A percentile compares a stretch with the other conserved stretches of the same genome.
phyloP scores from a whole-genome alignment of 257 asterid species.

The Thymus mandschuricus region DNA sequence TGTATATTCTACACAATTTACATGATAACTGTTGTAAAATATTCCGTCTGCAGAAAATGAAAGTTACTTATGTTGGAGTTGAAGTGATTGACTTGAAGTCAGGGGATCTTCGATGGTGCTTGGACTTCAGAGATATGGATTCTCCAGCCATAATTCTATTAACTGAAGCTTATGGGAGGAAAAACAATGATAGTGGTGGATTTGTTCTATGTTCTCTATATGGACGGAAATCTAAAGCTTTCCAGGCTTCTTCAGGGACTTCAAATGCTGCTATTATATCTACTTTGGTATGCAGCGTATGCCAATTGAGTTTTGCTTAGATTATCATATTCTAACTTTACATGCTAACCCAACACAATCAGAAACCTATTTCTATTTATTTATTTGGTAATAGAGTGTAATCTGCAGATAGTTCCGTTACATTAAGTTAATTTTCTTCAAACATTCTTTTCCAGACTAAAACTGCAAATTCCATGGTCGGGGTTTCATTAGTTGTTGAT shows the following conservation, averaged over 20 bases:
- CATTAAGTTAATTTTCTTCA: slow-evolving; percentile 24
- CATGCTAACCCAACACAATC: slow-evolving; percentile 10
- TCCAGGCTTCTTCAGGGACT: slow-evolving; percentile 96
- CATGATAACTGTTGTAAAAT: slow-evolving; percentile 21
- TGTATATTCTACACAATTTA: slow-evolving; percentile 13
- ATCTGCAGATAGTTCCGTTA: slow-evolving; percentile 22
- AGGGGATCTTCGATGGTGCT: slow-evolving; percentile 97
- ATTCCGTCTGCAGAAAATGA: slow-evolving; percentile 72
- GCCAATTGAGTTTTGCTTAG: slow-evolving; percentile 24
- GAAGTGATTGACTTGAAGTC: slow-evolving; percentile 84
- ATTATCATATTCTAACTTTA: slow-evolving; percentile 23
- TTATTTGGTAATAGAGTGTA: slow-evolving; percentile 11
- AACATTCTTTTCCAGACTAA: slow-evolving; percentile 65
- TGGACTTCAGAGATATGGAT: slow-evolving; percentile 98
- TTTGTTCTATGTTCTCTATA: slow-evolving; percentile 89
- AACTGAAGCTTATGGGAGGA: slow-evolving; percentile 82
- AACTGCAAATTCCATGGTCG: slow-evolving; percentile 89
- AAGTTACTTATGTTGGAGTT: slow-evolving; percentile 82
- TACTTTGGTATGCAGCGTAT: slow-evolving; percentile 51
- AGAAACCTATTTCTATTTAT: slow-evolving; percentile 23
- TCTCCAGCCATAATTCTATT: slow-evolving; percentile 85
- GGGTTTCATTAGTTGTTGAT: slow-evolving; percentile 76
- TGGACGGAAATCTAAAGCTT: slow-evolving; percentile 98
- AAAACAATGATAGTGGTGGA: slow-evolving; percentile 71
- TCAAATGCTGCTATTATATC: slow-evolving; percentile 70